phyloP scores from a whole-genome alignment of 805 yeast genomes.

The Candida michaelii region DNA sequence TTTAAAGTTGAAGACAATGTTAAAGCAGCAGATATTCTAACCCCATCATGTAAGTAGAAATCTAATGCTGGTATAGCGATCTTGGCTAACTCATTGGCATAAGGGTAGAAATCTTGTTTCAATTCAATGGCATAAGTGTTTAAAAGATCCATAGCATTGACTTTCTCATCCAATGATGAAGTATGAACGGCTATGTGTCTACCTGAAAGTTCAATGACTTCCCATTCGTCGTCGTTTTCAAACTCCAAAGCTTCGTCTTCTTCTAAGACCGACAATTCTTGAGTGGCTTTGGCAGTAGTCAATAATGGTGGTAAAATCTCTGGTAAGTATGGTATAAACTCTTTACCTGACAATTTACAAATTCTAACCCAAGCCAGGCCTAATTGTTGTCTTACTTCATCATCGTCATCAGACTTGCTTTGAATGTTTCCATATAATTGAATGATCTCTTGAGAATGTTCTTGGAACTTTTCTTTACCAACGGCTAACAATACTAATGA shows the following conservation, averaged over 20 bases:
- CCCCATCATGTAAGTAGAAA: conserved; percentile 92
- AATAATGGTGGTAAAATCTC: conserved; percentile 88
- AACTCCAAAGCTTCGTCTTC: conserved; percentile 83
- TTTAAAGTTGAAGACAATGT: conserved; percentile 75
- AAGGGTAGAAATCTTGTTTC: conserved; percentile 79
- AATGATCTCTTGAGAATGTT: conserved; percentile 68
- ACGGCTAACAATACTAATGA: conserved; percentile 93
- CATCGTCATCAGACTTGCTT: conserved; percentile 61
- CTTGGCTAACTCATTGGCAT: conserved; percentile 77
- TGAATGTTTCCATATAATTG: conserved; percentile 73
- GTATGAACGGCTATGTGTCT: conserved; percentile 94
- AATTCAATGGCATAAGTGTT: conserved; percentile 82
- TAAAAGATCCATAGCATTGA: conserved; percentile 84
- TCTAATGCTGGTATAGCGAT: conserved; percentile 86
- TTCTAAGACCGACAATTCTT: conserved; percentile 84
- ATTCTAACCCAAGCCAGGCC: conserved; percentile 97
- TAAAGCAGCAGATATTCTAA: conserved; percentile 85
- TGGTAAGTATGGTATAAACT: conserved; percentile 80
- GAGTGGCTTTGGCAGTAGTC: conserved; percentile 82
- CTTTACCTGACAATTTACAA: conserved; percentile 81
- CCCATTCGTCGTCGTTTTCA: conserved; percentile 90
- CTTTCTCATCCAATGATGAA: conserved; percentile 91
- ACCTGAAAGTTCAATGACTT: conserved; percentile 86
- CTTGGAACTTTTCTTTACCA: conserved; percentile 82
- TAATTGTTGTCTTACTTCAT: conserved; percentile 80